A percentile compares a stretch with the other conserved stretches of the same genome.
Conservation (phyloP, 768 basidiomycete genomes). For the Mycena metata region DNA sequence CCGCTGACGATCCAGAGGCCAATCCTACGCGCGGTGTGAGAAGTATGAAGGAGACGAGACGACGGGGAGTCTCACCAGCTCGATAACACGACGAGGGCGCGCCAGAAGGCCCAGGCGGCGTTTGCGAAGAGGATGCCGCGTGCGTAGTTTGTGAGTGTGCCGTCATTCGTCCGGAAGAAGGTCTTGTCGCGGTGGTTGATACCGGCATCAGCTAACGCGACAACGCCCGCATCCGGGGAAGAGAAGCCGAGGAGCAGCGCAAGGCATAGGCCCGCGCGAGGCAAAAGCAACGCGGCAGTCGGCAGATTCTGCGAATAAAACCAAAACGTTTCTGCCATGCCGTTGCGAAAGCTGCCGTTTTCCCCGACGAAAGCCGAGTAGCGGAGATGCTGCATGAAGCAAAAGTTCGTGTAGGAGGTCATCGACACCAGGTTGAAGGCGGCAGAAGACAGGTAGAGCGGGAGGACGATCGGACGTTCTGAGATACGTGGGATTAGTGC, state of each 20-base stretch:
- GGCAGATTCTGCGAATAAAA: slow-evolving; percentile 89
- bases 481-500: slow-evolving; percentile 29
- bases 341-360: slow-evolving; percentile 63
- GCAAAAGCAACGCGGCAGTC: slow-evolving; percentile 84
- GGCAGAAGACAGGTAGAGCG: slow-evolving; percentile 86
- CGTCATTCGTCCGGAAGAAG: slow-evolving; percentile 76
- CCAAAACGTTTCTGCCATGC: slow-evolving; percentile 87
- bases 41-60: neutral
- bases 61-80: slow-evolving; percentile 69
- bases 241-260: slow-evolving; percentile 80
- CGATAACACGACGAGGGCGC: slow-evolving; percentile 72
- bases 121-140: slow-evolving; percentile 86
- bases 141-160: slow-evolving; percentile 80
- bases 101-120: slow-evolving; percentile 86
- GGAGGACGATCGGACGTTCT: slow-evolving; percentile 88
- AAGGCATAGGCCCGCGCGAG: slow-evolving; percentile 82
- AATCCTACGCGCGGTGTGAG: slow-evolving; percentile 58
- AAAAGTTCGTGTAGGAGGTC: slow-evolving; percentile 86
- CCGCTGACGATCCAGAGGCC: slow-evolving; percentile 86
- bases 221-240: slow-evolving; percentile 59
- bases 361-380: slow-evolving; percentile 73
- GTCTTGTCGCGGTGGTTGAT: slow-evolving; percentile 73
- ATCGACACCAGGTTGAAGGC: slow-evolving; percentile 82
- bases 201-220: slow-evolving; percentile 63
- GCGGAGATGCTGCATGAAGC: slow-evolving; percentile 86